Evolutionary conservation across 331 rosid species (phyloP).

Genomic region (Ulmus americana): DNA sequence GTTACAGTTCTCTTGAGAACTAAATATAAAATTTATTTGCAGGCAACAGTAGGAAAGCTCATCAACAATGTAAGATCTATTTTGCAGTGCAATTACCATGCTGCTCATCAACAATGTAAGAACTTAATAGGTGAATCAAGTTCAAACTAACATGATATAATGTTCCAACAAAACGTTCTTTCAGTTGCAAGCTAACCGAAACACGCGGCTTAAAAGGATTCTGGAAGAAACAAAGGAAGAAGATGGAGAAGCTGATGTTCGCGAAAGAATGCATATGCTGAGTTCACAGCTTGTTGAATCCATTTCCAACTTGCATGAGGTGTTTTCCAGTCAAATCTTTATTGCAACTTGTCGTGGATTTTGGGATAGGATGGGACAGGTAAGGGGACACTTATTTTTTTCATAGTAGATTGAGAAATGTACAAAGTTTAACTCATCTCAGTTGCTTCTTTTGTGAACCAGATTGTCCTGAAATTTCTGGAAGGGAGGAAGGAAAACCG

Average conservation of each 20-base stretch:
- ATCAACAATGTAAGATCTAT: slow-evolving; percentile 62
- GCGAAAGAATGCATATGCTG: slow-evolving; percentile 81
- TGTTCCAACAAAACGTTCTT: slow-evolving; percentile 6
- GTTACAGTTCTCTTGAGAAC: slow-evolving; percentile 83
- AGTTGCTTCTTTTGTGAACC: slow-evolving; percentile 12
- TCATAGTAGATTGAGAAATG: background rate
- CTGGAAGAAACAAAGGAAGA: slow-evolving; percentile 86
- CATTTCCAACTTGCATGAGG: slow-evolving; percentile 80
- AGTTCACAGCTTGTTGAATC: slow-evolving; percentile 71
- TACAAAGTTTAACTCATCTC: slow-evolving; percentile 5
- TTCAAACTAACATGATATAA: slow-evolving; percentile 1
- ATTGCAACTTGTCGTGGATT: slow-evolving; percentile 74
- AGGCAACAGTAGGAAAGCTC: slow-evolving; percentile 86
- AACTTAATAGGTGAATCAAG: background rate
- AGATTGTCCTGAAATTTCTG: slow-evolving; percentile 77
- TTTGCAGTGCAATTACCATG: background rate
- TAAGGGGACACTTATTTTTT: slow-evolving; percentile 23
- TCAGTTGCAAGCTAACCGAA: slow-evolving; percentile 76
- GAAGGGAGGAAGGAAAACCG: slow-evolving; percentile 96
- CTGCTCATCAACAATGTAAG: no score
- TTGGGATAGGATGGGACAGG: slow-evolving; percentile 98
- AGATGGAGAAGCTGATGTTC: slow-evolving; percentile 91
- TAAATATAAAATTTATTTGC: slow-evolving; percentile 84
- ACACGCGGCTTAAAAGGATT: slow-evolving; percentile 69
- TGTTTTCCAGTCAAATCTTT: slow-evolving; percentile 71